Evolutionary conservation across 306 rosid species (phyloP), one percentile per base, ranked within the genome.

Genomic region (Sicyos edulis): DNA sequence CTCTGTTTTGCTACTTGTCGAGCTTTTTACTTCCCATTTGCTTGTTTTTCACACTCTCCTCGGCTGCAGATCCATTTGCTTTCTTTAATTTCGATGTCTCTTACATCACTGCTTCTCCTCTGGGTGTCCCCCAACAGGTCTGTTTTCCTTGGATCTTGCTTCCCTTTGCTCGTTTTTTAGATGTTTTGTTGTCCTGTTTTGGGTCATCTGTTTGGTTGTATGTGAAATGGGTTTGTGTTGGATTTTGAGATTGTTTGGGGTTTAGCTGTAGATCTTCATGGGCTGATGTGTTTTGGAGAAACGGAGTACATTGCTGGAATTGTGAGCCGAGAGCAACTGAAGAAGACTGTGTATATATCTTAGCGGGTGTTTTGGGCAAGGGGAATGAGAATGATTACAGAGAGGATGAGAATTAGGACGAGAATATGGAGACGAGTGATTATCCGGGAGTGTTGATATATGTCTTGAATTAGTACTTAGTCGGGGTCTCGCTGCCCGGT

Each of bases 71-170:
- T 85, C 89, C 83, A 26, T 80, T 63, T 47, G 77, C 71, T 37
- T 52, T 9, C 82, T 78, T 47, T 54, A 32, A 82, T 11, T 83
- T 85, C 63, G 89, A 71, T 52, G 80, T 82, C 81, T 80, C 89
- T 72, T 85, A 80, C 29, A 26, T 26, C 29, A 26, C 29, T 26
- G 29, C 29, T 26, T 26, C 29, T 26, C 29, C 29, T 26, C 37
- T 83, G 37, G 87, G 87, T 29, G 78, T 80, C 20, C 87, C 84
- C 58, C 87, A 83, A 72, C 87, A 83, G 79, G 87, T 83, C 3
- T 42, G 70, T 50, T 57, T 71, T 22, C 47, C 16, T 52, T 74
- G 51, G 77, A 74, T 79, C 76, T 76, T 67, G n/a, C n/a, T n/a
- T n/a, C n/a, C 71, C 49, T 68, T 47, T 8, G 42, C 63, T 1